Evolutionary conservation across 208 protist genomes (phyloP).

Genomic region (Acanthamoeba quina): DNA sequence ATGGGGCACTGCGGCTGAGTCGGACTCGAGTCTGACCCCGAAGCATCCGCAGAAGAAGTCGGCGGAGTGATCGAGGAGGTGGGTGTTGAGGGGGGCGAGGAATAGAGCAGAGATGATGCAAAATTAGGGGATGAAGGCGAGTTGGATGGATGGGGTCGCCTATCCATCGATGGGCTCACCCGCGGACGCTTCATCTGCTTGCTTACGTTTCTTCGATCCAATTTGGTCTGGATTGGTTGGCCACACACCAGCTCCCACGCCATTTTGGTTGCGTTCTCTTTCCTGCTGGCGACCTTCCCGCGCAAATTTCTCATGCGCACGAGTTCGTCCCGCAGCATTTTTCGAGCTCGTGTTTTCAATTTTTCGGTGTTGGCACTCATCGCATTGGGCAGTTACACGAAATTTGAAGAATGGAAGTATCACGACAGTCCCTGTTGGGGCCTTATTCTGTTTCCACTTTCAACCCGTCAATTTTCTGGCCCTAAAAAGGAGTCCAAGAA

Average conservation of each 20-base stretch:
- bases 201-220: not conserved
- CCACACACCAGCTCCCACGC: not conserved
- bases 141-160: not conserved
- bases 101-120: not conserved
- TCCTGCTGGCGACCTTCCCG: not conserved
- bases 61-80: not conserved
- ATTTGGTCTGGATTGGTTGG: not conserved
- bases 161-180: not conserved
- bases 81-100: not conserved
- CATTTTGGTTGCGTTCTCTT: conserved; percentile 5
- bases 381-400: too few relatives aligned
- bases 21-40: not conserved
- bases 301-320: not conserved
- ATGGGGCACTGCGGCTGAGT: not conserved
- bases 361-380: too few relatives aligned
- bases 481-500: too few relatives aligned
- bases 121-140: conserved; percentile 9
- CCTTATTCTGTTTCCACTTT: too few relatives aligned
- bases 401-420: too few relatives aligned
- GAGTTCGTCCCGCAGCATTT: too few relatives aligned
- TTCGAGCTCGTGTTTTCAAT: not conserved
- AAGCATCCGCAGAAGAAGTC: not conserved
- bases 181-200: conserved; percentile 8
- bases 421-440: too few relatives aligned
- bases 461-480: too few relatives aligned